Evolutionary conservation across 2,329 filamentous ascomycete species (phyloP).

Genomic region (Rhinocladiella mackenziei): DNA sequence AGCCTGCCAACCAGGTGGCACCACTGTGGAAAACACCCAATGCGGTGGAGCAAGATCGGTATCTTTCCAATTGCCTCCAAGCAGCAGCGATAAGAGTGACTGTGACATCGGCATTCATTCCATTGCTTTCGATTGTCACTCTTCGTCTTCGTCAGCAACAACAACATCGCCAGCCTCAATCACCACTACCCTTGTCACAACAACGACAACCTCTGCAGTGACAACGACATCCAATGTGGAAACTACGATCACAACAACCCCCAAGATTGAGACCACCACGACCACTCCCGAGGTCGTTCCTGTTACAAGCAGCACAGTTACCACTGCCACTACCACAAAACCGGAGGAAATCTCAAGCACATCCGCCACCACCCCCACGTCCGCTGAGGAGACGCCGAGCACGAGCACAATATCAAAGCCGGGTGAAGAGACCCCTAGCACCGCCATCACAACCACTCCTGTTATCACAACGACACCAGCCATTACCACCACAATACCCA

Average conservation of each 20-base stretch:
- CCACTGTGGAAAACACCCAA: constrained; percentile 73
- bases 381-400: constrained; percentile 1
- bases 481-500: not conserved
- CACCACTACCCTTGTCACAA: constrained; percentile 38
- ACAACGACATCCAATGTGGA: constrained; percentile 7
- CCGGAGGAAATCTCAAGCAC: constrained; percentile 4
- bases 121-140: constrained; percentile 69
- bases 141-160: constrained; percentile 16
- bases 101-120: constrained; percentile 71
- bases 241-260: constrained; percentile 8
- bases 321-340: constrained; percentile 11
- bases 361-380: constrained; percentile 9
- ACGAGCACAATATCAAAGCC: constrained; percentile 12
- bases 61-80: constrained; percentile 60
- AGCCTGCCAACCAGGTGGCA: constrained; percentile 63
- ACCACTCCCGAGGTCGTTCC: constrained; percentile 1
- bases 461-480: constrained; percentile 24
- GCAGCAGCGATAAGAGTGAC: constrained; percentile 50
- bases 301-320: not conserved
- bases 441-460: constrained; percentile 14
- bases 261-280: constrained; percentile 11
- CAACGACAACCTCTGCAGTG: constrained; percentile 28
- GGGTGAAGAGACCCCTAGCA: constrained; percentile 1
- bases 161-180: constrained; percentile 40
- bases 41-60: constrained; percentile 88